These are phyloP conservation scores for Microsporum canis DNA, from an alignment of 2,329 filamentous ascomycete genomes.

Conservation along the genomic window DNA sequence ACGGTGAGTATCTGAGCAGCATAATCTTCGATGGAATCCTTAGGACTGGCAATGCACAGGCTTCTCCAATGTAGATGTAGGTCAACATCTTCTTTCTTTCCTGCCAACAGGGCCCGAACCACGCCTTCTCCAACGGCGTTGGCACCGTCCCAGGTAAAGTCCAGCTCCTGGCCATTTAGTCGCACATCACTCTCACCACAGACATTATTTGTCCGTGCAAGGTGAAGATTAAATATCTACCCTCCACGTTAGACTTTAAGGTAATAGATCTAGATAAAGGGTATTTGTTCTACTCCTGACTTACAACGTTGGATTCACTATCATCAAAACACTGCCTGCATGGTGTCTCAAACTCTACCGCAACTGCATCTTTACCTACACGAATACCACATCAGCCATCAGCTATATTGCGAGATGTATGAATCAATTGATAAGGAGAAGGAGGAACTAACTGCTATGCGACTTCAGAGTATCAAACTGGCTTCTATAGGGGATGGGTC, in stretches of 20 bases:
- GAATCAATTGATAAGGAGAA: neutral
- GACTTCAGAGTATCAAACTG: neutral
- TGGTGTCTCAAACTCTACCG: constrained; percentile 17
- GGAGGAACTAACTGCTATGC: constrained; percentile 8
- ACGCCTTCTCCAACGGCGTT: constrained; percentile 18
- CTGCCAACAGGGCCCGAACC: constrained; percentile 16
- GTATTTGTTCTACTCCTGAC: neutral
- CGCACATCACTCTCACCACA: constrained; percentile 20
- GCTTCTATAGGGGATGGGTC: constrained; percentile 1
- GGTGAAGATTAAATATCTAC: constrained; percentile 22
- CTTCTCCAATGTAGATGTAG: constrained; percentile 19
- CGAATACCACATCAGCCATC: neutral
- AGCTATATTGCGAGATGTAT: neutral
- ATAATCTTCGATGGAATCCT: constrained; percentile 12
- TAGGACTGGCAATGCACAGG: constrained; percentile 20
- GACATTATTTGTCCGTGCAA: constrained; percentile 18
- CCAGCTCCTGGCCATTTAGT: constrained; percentile 22
- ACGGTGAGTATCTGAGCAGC: constrained; percentile 23
- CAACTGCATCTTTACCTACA: constrained; percentile 16
- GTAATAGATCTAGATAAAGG: neutral
- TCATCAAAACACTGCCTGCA: constrained; percentile 16
- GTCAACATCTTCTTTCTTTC: constrained; percentile 12
- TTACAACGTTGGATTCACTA: constrained; percentile 13
- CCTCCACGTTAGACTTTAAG: neutral
- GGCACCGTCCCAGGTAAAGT: constrained; percentile 17